Conservation (phyloP, 2,329 filamentous ascomycete species). For the Lasiodiplodia theobromae region DNA sequence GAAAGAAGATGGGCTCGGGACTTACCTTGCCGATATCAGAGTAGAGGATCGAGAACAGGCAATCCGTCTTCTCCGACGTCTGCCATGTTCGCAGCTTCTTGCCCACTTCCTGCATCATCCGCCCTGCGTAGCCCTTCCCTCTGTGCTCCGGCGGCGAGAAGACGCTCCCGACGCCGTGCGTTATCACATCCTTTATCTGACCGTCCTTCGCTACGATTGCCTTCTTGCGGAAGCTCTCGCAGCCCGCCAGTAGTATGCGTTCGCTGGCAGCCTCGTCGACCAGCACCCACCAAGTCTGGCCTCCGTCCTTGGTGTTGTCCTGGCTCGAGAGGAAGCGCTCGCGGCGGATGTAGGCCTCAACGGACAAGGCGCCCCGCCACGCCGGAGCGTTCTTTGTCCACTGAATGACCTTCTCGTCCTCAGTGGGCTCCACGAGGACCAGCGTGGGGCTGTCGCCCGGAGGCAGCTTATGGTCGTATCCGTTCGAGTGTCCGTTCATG, state of each 20-base stretch:
- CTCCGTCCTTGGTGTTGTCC: constrained; percentile 61
- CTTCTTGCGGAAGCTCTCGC: constrained; percentile 62
- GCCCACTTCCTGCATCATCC: constrained; percentile 75
- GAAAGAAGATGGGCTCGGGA: constrained; percentile 50
- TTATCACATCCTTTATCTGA: constrained; percentile 67
- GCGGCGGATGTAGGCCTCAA: constrained; percentile 64
- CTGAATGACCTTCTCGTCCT: constrained; percentile 60
- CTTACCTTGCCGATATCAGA: constrained; percentile 59
- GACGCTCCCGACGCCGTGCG: constrained; percentile 82
- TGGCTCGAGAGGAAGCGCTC: constrained; percentile 62
- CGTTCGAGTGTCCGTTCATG: constrained; percentile 29
- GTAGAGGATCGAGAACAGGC: constrained; percentile 76
- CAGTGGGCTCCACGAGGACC: constrained; percentile 61
- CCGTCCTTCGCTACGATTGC: constrained; percentile 55
- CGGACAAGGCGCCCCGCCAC: constrained; percentile 64
- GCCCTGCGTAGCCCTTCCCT: constrained; percentile 74
- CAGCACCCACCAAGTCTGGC: constrained; percentile 67
- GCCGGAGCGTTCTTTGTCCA: constrained; percentile 61
- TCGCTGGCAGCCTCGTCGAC: constrained; percentile 53
- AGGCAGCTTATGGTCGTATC: constrained; percentile 49
- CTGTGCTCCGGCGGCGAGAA: constrained; percentile 73
- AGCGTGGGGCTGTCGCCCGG: constrained; percentile 58
- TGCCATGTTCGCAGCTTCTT: constrained; percentile 61
- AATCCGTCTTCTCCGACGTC: constrained; percentile 53
- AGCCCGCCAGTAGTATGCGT: constrained; percentile 62